Percentiles rank a stretch among this genome's conserved stretches.
Conservation (phyloP, 2,329 filamentous ascomycete genomes). For the Elsinoe ampelina region DNA sequence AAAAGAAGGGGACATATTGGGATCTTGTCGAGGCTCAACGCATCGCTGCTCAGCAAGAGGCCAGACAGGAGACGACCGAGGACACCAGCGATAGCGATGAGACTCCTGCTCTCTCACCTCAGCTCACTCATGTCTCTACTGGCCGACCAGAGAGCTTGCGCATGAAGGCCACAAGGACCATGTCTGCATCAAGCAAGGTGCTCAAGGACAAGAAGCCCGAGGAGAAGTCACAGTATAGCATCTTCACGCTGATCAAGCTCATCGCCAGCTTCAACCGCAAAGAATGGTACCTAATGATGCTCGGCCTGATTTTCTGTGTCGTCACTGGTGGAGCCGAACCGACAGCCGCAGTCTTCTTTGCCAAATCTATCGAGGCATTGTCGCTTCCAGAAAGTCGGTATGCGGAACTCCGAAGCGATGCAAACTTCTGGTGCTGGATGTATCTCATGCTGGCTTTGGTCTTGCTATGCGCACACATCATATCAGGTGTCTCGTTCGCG, state of each 20-base stretch:
- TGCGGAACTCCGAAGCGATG: slow-evolving; percentile 54
- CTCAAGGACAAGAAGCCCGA: slow-evolving; percentile 46
- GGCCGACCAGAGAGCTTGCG: slow-evolving; percentile 54
- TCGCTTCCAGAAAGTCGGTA: slow-evolving; percentile 47
- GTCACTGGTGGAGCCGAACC: slow-evolving; percentile 77
- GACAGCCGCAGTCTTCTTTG: slow-evolving; percentile 70
- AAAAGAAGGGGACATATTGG: slow-evolving; percentile 63
- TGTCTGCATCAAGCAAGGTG: slow-evolving; percentile 59
- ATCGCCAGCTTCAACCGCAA: slow-evolving; percentile 69
- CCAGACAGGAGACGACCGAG: slow-evolving; percentile 24
- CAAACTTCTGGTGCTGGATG: slow-evolving; percentile 83
- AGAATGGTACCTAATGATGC: slow-evolving; percentile 62
- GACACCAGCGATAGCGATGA: slow-evolving; percentile 20
- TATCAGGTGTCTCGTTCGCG: slow-evolving; percentile 67
- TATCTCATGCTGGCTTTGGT: slow-evolving; percentile 74
- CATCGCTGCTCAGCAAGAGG: slow-evolving; percentile 54
- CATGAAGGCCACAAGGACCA: slow-evolving; percentile 45
- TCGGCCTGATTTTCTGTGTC: slow-evolving; percentile 63
- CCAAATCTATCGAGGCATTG: slow-evolving; percentile 72
- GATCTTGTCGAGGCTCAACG: slow-evolving; percentile 82
- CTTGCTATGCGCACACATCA: slow-evolving; percentile 58
- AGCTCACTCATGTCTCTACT: slow-evolving; percentile 22
- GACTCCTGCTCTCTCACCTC: slow-evolving; percentile 19
- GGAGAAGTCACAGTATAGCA: slow-evolving; percentile 49
- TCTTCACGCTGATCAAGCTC: slow-evolving; percentile 69